Conservation (phyloP, 1,284 basidiomycete species). For the Phylloboletellus chloephorus region DNA sequence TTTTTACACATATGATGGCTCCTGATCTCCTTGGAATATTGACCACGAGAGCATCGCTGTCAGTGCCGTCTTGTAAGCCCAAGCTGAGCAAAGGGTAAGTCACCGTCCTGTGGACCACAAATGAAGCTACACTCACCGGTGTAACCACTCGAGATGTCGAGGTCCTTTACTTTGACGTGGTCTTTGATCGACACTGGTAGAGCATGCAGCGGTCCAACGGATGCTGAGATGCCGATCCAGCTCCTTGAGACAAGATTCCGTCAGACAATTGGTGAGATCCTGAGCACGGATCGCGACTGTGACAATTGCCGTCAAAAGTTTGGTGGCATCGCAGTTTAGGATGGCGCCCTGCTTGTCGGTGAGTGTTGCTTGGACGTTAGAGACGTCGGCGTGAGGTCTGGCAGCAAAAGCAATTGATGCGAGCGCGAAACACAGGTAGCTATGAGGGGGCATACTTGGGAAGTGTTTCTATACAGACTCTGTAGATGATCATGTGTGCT, state of each 20-base stretch:
- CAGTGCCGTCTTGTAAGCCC: constrained; percentile 42
- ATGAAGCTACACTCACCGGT: constrained; percentile 25
- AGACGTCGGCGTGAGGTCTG: constrained; percentile 3
- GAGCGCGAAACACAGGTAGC: constrained; percentile 1
- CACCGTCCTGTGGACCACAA: neutral
- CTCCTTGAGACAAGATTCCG: constrained; percentile 50
- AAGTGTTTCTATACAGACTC: too few species aligned
- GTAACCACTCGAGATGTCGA: constrained; percentile 48
- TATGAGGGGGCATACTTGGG: too few species aligned
- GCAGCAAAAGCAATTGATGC: constrained; percentile 1
- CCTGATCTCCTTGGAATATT: constrained; percentile 46
- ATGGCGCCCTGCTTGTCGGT: constrained; percentile 25
- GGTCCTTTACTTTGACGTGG: constrained; percentile 45
- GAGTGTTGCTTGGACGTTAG: constrained; percentile 24
- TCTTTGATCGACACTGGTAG: constrained; percentile 54
- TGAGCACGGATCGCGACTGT: constrained; percentile 28
- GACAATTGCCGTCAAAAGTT: constrained; percentile 27
- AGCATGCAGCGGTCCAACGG: constrained; percentile 58
- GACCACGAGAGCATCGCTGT: constrained; percentile 43
- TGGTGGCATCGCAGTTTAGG: constrained; percentile 28
- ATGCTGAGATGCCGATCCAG: constrained; percentile 45
- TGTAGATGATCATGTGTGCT: neutral
- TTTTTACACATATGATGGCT: constrained; percentile 55
- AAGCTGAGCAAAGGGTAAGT: constrained; percentile 24
- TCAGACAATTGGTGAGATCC: constrained; percentile 46